Evolutionary conservation across 2,329 filamentous ascomycete species (phyloP), one percentile per base, ranked within the genome.

Genomic region (Beauveria brongniartii): DNA sequence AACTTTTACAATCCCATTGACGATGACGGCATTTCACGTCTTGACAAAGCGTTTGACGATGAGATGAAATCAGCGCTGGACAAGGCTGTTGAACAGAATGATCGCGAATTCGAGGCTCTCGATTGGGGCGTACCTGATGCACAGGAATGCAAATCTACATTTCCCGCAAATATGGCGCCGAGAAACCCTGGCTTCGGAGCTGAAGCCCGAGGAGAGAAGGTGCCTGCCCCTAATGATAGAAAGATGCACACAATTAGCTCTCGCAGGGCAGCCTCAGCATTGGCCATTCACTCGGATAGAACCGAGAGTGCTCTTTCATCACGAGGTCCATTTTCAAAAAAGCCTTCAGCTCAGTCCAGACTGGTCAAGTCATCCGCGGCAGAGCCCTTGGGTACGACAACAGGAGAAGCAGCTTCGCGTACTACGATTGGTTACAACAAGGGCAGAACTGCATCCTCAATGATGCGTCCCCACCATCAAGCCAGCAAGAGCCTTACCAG

Each of bases 361-460:
- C 53, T 63, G 20, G 63, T 68, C 48, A 70, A 69, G 63, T 68
- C 72, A 43, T 56, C 53, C 24, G 24, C 24, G n/a, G 22, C n/a
- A 18, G 48, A 47, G 28, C 50, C 40, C 34, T 74, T 83, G 66
- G 83, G 85, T 52, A 82, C 84, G 64, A 80, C 80, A 9, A 78
- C 82, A 12, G 87, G 88, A 1, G 80, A 83, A 24, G 83, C 83
- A 6, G 86, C 85, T 6, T 96, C 92, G 1, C 85, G 87, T 64
- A 92, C 85, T 60, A 96, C 92, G 0, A 81, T 96, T 47, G 92
- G 92, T 18, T 96, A 96, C 71, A 90, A 84, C 61, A 91, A 89
- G 71, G 92, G 92, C 40, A 84, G 90, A 40, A 77, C 77, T 5
- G 77, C 80, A 5, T 80, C 78, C 1, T 78, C 78, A 0, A 72